Percentiles rank a stretch among this genome's conserved stretches.
These are phyloP conservation scores for Entomortierella chlamydospora DNA, from an alignment of 192 early-diverging fungal species.

Conservation along the genomic window DNA sequence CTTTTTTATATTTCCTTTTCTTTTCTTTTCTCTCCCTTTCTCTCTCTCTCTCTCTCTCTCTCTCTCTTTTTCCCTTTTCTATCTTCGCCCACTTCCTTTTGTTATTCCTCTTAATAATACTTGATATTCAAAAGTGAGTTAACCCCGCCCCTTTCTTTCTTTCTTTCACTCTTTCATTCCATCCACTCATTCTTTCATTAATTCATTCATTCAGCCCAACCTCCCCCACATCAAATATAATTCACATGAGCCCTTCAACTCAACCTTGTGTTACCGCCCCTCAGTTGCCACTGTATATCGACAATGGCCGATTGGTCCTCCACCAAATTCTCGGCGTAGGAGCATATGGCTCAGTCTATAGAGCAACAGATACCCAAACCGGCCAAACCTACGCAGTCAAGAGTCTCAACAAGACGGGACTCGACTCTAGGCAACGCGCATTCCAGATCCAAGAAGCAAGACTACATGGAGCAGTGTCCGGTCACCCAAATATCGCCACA, in stretches of 20 bases:
- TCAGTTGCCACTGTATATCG: constrained; percentile 31
- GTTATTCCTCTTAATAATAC: too few relatives aligned
- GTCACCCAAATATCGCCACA: constrained; percentile 74
- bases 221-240: background rate
- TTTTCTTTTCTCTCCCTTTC: too few relatives aligned
- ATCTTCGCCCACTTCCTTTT: too few relatives aligned
- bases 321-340: constrained; percentile 74
- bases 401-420: constrained; percentile 72
- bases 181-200: background rate
- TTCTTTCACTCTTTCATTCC: background rate
- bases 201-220: background rate
- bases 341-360: constrained; percentile 82
- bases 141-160: too few relatives aligned
- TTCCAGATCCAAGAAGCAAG: constrained; percentile 76
- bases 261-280: constrained; percentile 4
- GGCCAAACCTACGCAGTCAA: constrained; percentile 76
- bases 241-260: constrained; percentile 30
- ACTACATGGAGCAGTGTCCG: constrained; percentile 71
- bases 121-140: too few relatives aligned
- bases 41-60: too few relatives aligned
- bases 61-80: too few relatives aligned
- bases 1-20: too few relatives aligned
- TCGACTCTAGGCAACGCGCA: constrained; percentile 65
- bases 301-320: constrained; percentile 55
- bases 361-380: constrained; percentile 69